Base-by-base conservation (phyloP, 805 yeast genomes). In the Torulaspora franciscae region DNA sequence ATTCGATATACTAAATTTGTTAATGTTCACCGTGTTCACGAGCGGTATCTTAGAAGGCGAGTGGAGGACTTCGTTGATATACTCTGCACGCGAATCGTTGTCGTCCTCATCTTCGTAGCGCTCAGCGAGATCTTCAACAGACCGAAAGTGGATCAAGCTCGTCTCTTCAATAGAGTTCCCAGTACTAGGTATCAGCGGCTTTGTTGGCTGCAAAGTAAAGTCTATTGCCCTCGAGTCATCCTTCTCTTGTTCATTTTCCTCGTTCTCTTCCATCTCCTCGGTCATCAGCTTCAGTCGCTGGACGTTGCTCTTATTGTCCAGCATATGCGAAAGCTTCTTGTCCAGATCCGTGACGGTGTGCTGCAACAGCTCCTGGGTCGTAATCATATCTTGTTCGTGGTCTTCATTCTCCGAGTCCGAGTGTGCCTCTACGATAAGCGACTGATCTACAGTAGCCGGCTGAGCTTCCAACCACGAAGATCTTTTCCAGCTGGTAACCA, bases 41-140 rank as follows among this genome's bases (percentile, higher is more conserved):
- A 59, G 40, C 3, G 66, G 64, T 17, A 61, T 58, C 43, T 49
- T 58, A 3, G 61, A 51, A 1, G 61, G 61, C 2, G 60, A 56
- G 17, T 49, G 56, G 13, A 32, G 33, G n/a, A 50, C 33, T 36
- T 50, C 48, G 22, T 35, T 41, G 7, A 51, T 50, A 6, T 57
- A 48, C n/a, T 32, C 44, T 6, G 35, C 27, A 13, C 23, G 15
- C 4, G 28, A 29, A 26, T 42, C 42, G 9, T 33, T 38, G n/a
- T 40, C 39, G 13, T 42, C 37, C 10, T 33, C 41, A 17, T 42
- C 45, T 25, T 32, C 47, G 3, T 40, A 54, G 27, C 42, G 48
- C 5, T 43, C 48, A 23, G 37, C 50, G 6, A 37, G 43, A 15
- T 38, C 43, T 19, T 45, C 46, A 5, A 25, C 34, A 4, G 50